phyloP scores from a whole-genome alignment of 2,329 filamentous ascomycete genomes.

The Cordyceps cateniannulata region DNA sequence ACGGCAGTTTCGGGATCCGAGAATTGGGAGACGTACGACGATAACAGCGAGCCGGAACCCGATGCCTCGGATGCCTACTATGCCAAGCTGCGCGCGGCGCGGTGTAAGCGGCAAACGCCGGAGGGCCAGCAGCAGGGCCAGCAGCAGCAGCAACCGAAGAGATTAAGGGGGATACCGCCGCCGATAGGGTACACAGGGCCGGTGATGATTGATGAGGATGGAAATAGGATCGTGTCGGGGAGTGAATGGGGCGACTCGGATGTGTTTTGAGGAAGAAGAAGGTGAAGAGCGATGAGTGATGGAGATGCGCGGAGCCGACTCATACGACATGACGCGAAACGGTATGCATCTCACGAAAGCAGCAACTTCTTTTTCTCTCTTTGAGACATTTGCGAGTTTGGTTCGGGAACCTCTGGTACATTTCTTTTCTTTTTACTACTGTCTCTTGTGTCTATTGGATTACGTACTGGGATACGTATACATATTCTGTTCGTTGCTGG shows the following conservation, averaged over 20 bases:
- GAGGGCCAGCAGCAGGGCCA: slow-evolving; percentile 38
- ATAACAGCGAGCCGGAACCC: slow-evolving; percentile 67
- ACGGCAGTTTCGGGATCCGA: slow-evolving; percentile 76
- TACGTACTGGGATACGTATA: slow-evolving; percentile 11
- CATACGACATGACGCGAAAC: background rate
- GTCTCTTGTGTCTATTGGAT: background rate
- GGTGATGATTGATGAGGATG: slow-evolving; percentile 48
- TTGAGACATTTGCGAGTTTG: background rate
- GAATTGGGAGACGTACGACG: slow-evolving; percentile 97
- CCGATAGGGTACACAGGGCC: slow-evolving; percentile 38
- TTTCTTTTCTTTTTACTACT: background rate
- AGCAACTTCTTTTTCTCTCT: background rate
- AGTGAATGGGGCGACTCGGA: slow-evolving; percentile 65
- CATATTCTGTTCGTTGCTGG: background rate
- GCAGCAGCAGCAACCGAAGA: slow-evolving; percentile 38
- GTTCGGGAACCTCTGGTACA: background rate
- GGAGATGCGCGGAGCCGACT: background rate
- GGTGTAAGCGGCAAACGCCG: slow-evolving; percentile 55
- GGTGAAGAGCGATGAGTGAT: background rate
- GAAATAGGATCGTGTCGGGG: slow-evolving; percentile 56
- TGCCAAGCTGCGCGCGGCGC: slow-evolving; percentile 65
- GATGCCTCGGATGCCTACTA: slow-evolving; percentile 76
- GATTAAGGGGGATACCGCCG: slow-evolving; percentile 47
- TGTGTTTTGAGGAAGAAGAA: slow-evolving; percentile 43
- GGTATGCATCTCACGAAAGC: slow-evolving; percentile 8